These are phyloP conservation scores for Cystobasidium tubakii DNA, from an alignment of 768 basidiomycete genomes.

Conservation along the genomic window DNA sequence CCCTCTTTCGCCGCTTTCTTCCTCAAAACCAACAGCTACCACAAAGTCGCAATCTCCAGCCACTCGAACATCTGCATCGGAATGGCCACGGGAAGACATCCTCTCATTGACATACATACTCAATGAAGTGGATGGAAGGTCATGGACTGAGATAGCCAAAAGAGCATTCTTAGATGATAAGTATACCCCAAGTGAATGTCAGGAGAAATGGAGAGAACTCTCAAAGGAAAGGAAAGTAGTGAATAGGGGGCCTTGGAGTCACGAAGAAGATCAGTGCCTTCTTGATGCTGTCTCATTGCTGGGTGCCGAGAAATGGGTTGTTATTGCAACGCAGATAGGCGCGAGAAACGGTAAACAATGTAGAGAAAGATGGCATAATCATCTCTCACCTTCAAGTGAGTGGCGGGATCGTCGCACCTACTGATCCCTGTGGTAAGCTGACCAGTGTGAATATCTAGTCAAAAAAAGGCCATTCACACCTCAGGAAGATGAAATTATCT, in stretches of 20 bases:
- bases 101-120: not conserved
- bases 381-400: conserved; percentile 45
- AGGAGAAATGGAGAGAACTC: conserved; percentile 39
- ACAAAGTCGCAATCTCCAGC: too few species aligned
- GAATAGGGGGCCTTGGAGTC: conserved; percentile 43
- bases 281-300: conserved; percentile 36
- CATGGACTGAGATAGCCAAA: conserved; percentile 29
- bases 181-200: conserved; percentile 36
- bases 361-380: conserved; percentile 47
- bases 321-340: conserved; percentile 41
- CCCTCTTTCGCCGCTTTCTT: too few species aligned
- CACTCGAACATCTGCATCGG: not conserved
- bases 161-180: conserved; percentile 41
- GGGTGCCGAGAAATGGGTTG: conserved; percentile 46
- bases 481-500: conserved; percentile 43
- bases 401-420: too few species aligned
- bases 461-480: conserved; percentile 44
- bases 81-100: conserved; percentile 5
- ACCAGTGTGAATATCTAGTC: too few species aligned
- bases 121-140: conserved; percentile 9
- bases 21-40: too few species aligned
- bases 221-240: conserved; percentile 34
- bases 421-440: too few species aligned
- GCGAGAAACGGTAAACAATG: conserved; percentile 46
- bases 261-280: conserved; percentile 39